A percentile compares a stretch with the other conserved stretches of the same genome.
Conservation (phyloP, 768 basidiomycete species). For the Galerina marginata region DNA sequence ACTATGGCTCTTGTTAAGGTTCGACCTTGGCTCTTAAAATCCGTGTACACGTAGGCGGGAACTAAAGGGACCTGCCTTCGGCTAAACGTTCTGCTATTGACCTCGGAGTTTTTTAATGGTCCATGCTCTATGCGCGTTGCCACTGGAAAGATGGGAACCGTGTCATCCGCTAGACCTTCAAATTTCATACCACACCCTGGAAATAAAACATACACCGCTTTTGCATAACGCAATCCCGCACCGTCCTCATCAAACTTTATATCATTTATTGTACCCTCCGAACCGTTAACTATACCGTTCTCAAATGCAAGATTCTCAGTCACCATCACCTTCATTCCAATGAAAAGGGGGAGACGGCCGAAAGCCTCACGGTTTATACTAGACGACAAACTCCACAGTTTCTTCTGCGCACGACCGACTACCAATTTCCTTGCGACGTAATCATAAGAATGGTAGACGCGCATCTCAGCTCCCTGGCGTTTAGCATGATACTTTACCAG, state of each 20-base stretch:
- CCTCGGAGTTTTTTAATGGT: too few species aligned
- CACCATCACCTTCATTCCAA: constrained; percentile 3
- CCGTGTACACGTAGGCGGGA: too few species aligned
- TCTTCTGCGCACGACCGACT: neutral
- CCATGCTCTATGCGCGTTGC: too few species aligned
- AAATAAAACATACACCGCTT: neutral
- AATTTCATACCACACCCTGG: neutral
- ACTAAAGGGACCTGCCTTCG: too few species aligned
- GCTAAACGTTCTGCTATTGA: too few species aligned
- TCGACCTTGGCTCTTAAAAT: too few species aligned
- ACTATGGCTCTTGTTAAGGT: too few species aligned
- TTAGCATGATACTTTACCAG: neutral
- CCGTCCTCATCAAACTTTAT: neutral
- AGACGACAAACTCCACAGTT: neutral
- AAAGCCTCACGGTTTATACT: neutral
- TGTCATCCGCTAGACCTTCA: neutral
- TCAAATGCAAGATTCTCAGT: neutral
- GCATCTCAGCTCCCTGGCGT: neutral
- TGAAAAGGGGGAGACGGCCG: neutral
- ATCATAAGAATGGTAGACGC: neutral
- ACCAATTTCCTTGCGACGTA: neutral
- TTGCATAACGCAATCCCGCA: neutral
- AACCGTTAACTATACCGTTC: neutral
- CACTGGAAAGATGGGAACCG: too few species aligned
- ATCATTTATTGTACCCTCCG: neutral